Evolutionary conservation across 1,284 basidiomycete species (phyloP), one percentile per base, ranked within the genome.

Genomic region (Pyrrhoderma lamaoense): DNA sequence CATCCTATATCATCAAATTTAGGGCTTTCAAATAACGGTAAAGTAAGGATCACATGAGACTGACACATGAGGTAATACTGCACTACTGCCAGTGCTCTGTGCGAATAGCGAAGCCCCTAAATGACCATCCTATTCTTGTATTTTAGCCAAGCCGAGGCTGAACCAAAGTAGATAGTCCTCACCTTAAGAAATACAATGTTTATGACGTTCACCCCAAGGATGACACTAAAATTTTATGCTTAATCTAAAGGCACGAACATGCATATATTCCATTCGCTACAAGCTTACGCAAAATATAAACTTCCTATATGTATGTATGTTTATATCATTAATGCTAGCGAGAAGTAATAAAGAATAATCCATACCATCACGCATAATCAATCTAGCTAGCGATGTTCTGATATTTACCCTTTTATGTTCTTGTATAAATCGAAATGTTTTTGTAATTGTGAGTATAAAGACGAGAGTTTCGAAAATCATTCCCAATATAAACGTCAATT

Each of bases 351-450:
- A n/a, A n/a, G n/a, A n/a, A n/a, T n/a, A n/a, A n/a, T n/a, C n/a
- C 47, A 23, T 25, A 55, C 53, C 53, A 22, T 55, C 53, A 23
- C 44, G 48, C 49, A 51, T 47, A 9, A 55, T 8, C 2, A 55
- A 31, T 4, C 27, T 42, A 4, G 45, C 31, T 2, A 55, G 31
- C 8, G 22, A 19, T 14, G 49, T 23, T 7, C 37, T 39, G n/a
- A 39, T 21, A 35, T 18, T 31, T 16, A 18, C 23, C 16, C 34
- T 39, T 14, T 22, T 34, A 18, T 46, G 21, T 14, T 42, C 34
- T 23, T 25, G 40, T 1, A 47, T n/a, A 22, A 51, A 42, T 35
- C 44, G 37, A 16, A 44, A 3, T 36, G 53, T 55, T 16, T 46
- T 40, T 23, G 21, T 18, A 11, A 55, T 1, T 19, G 53, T 55